Percentiles rank a stretch among this genome's conserved stretches.
phyloP scores from a whole-genome alignment of 192 early-diverging fungal genomes.

The Podila horticola region DNA sequence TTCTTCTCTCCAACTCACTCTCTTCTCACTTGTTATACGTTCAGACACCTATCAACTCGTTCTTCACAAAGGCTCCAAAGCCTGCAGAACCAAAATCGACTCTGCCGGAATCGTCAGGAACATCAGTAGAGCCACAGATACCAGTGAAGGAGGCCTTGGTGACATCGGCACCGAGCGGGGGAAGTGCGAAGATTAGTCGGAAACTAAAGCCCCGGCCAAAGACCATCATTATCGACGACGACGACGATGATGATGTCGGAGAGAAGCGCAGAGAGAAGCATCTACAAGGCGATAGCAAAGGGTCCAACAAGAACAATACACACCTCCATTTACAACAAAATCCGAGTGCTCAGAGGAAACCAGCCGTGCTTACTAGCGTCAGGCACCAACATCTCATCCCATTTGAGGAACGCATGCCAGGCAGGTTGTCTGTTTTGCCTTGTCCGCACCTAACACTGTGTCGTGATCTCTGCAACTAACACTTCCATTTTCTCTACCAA shows the following conservation, averaged over 20 bases:
- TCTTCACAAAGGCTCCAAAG: constrained; percentile 11
- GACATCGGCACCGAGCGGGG: neutral
- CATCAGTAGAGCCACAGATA: neutral
- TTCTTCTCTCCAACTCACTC: neutral
- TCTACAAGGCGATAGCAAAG: neutral
- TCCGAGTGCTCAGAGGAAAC: neutral
- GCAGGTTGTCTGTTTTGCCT: neutral
- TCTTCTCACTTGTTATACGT: neutral
- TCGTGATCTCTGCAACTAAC: no score
- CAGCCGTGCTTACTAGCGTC: neutral
- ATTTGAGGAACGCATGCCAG: constrained; percentile 43
- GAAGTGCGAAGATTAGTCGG: neutral
- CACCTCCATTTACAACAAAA: neutral
- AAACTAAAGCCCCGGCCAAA: constrained; percentile 7
- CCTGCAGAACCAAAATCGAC: neutral
- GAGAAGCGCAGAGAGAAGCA: neutral
- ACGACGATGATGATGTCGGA: constrained; percentile 7
- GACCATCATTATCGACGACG: constrained; percentile 24
- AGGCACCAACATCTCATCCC: neutral
- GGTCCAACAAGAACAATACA: neutral
- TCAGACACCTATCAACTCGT: constrained; percentile 17
- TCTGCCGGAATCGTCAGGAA: neutral
- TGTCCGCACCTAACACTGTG: no score
- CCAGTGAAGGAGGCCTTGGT: neutral
- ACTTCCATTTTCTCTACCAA: neutral